Base-by-base conservation (phyloP, 2,329 filamentous ascomycete genomes). In the Stemphylium lycopersici region DNA sequence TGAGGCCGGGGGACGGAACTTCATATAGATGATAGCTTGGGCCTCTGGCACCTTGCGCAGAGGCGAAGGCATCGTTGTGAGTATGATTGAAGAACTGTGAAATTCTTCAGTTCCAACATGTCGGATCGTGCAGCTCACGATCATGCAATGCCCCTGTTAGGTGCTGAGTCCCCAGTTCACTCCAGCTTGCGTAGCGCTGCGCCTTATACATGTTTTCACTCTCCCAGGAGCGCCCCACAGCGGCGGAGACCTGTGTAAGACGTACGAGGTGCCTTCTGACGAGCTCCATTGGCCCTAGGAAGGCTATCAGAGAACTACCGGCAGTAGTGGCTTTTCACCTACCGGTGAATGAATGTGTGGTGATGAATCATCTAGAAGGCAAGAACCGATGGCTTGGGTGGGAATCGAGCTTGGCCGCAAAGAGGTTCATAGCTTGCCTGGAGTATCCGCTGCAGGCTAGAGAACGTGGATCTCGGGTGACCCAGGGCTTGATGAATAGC, bases 1-100 rank as follows among this genome's bases (percentile, higher is more conserved):
- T 22, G 47, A 18, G 15, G 10, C 38, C n/a, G 32, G n/a, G 44
- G 39, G 8, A 15, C 1, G 13, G 10, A 29, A 24, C 12, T 8
- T 42, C 45, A 48, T 56, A 48, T 56, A 52, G n/a, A 39, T 18
- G 32, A 15, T 20, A 34, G 20, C n/a, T 15, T 6, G 16, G n/a
- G n/a, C n/a, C 20, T 41, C 46, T 41, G 38, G 29, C 29, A 24
- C 38, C 20, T 31, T 24, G n/a, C 15, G 4, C 20, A 36, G 12
- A 44, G 36, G 20, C 12, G 20, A 43, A 11, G 16, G 20, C 15
- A 13, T n/a, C 33, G 15, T 24, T 10, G 13, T 45, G 38, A 33
- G 33, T 11, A 26, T 41, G 36, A 40, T 12, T 37, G 41, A 43
- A 22, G 47, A 47, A 26, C 34, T 33, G 33, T 48, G 38, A 39